Base-by-base conservation (phyloP, 2,329 filamentous ascomycete species). In the Apiospora rasikravindrae region DNA sequence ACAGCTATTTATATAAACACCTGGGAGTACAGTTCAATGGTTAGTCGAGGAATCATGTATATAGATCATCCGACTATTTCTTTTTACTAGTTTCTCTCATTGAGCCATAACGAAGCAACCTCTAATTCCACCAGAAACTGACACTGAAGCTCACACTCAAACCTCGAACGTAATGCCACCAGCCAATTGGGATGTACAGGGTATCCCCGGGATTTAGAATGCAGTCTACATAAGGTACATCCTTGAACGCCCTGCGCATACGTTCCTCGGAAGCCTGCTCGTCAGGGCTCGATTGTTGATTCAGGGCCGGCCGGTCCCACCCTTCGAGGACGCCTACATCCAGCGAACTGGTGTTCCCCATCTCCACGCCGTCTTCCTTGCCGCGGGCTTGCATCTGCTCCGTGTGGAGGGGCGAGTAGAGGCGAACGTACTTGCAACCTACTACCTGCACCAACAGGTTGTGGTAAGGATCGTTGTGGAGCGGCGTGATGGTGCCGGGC, bases 121-220 rank as follows among this genome's bases (percentile, higher is more conserved):
- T n/a, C 26, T 29, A 89, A 75, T 93, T 93, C 93, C 94, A 99
- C 96, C 96, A 99, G 79, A 98, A 98, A 79, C 95, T 98, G 16
- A 98, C 95, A 76, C 95, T 98, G 78, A 97, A 95, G 79, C 96
- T 98, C 26, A 94, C 90, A 71, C 90, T 94, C 78, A 98, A 80
- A 69, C 94, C 94, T 73, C 93, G 88, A 4, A 98, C 94, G 82
- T 98, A 98, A 85, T 99, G 96, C 96, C 96, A 99, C 96, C 96
- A 99, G 0, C 96, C 96, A 6, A 94, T 88, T 0, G 96, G 96
- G 70, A 99, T 94, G 80, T 98, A 96, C 70, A 99, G 80, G 75
- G 91, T 93, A 70, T 99, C 95, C 0, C 96, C 96, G 0, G 93
- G 92, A 42, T 88, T 89, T 7, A 99, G 83, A 1, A 98, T 88